Percentiles rank a stretch among this genome's conserved stretches.
phyloP scores from a whole-genome alignment of 177 flowering plant genomes.

The Tripterygium wilfordii region DNA sequence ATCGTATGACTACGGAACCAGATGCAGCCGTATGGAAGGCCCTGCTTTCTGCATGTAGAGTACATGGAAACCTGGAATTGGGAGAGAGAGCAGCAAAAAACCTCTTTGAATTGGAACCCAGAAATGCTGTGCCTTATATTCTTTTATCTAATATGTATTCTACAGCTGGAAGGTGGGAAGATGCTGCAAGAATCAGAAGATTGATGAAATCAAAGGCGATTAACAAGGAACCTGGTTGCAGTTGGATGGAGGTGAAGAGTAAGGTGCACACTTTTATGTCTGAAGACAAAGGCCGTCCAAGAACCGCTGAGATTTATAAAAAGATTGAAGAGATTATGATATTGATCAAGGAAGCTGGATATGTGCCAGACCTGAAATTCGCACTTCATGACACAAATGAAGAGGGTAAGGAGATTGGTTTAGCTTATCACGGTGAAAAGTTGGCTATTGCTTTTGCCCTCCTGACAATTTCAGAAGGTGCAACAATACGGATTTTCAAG shows the following conservation, averaged over 20 bases:
- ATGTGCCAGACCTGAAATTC: constrained; percentile 64
- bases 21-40: constrained; percentile 46
- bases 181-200: constrained; percentile 50
- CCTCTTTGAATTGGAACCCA: constrained; percentile 66
- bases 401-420: constrained; percentile 63
- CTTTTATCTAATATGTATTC: constrained; percentile 68
- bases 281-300: constrained; percentile 65
- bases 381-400: constrained; percentile 71
- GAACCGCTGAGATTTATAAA: constrained; percentile 42
- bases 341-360: constrained; percentile 65
- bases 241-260: constrained; percentile 70
- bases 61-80: constrained; percentile 35
- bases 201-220: constrained; percentile 61
- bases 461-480: constrained; percentile 38
- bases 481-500: constrained; percentile 65
- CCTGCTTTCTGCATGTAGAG: constrained; percentile 39
- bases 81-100: constrained; percentile 62
- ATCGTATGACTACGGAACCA: constrained; percentile 38
- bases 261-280: constrained; percentile 57
- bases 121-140: constrained; percentile 68
- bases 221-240: constrained; percentile 69
- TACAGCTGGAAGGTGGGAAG: constrained; percentile 53
- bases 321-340: constrained; percentile 55
- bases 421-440: constrained; percentile 84
- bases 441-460: constrained; percentile 84